Percentiles rank a stretch among this genome's conserved stretches.
phyloP scores from a whole-genome alignment of 164 flowering plant genomes.

The Liquidambar formosana region DNA sequence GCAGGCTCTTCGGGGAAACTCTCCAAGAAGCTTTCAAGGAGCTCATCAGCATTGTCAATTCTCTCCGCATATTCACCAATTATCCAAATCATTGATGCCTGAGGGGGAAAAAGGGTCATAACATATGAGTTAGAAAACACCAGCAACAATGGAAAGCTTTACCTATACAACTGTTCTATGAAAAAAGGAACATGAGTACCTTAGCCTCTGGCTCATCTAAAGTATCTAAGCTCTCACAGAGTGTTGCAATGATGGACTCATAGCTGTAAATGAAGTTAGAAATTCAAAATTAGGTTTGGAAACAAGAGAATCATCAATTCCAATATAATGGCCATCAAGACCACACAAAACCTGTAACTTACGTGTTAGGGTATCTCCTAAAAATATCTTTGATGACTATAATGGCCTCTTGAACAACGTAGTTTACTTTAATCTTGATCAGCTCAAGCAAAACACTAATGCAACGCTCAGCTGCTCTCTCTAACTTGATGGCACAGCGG shows the following conservation, averaged over 20 bases:
- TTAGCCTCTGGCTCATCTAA: slow-evolving; percentile 99
- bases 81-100: slow-evolving; percentile 99
- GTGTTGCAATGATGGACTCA: slow-evolving; percentile 98
- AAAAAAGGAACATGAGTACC: slow-evolving; percentile 43
- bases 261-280: slow-evolving; percentile 53
- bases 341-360: slow-evolving; percentile 17
- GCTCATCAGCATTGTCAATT: slow-evolving; percentile 99
- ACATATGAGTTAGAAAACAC: not conserved
- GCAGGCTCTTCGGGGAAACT: slow-evolving; percentile 97
- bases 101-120: not conserved
- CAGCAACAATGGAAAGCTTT: not conserved
- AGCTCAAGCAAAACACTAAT: slow-evolving; percentile 97
- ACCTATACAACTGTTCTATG: not conserved
- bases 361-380: slow-evolving; percentile 99
- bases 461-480: slow-evolving; percentile 98
- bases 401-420: slow-evolving; percentile 98
- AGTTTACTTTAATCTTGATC: slow-evolving; percentile 98
- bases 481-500: slow-evolving; percentile 95
- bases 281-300: slow-evolving; percentile 11
- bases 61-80: slow-evolving; percentile 99
- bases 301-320: slow-evolving; percentile 6
- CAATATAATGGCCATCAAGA: not conserved
- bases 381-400: slow-evolving; percentile 98
- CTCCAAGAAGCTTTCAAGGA: slow-evolving; percentile 96
- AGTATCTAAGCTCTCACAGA: slow-evolving; percentile 97